Base-by-base conservation (phyloP, 1,284 basidiomycete genomes). In the Cutaneotrichosporon curvatum region DNA sequence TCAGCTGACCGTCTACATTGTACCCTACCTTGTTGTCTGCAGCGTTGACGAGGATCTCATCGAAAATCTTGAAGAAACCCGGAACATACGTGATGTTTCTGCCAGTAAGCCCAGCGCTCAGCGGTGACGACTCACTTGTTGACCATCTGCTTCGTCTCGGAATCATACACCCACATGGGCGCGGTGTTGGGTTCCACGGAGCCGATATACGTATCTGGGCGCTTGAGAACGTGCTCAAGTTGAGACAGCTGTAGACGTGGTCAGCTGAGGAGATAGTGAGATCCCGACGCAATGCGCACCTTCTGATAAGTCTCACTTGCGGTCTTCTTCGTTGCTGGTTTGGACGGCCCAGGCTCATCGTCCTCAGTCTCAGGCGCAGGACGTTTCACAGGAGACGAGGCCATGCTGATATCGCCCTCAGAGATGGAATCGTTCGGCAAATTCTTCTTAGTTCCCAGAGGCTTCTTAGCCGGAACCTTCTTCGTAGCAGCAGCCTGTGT, bases 11-110 rank as follows among this genome's bases (percentile, higher is more conserved):
- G 21, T 38, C 18, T 43, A 14, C 5, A 8, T n/a, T n/a, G n/a
- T n/a, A 7, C 39, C 68, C 30, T 55, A 87, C 94, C 82, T 98
- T 98, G 75, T 98, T 96, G 71, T 99, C 95, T 7, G 95, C 95
- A 16, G 95, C 95, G 68, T 99, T 99, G 61, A 99, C 95, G 6
- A 99, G 78, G 62, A 99, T 99, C 74, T 99, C 95, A 65, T 99
- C 95, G 37, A 98, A 85, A 66, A 98, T 98, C 78, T 99, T 98
- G 81, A 95, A 95, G 72, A 99, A 95, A 55, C 94, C 95, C 0
- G 95, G 95, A 2, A 97, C 92, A 65, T 85, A 98, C 56, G 82
- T 87, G 58, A 91, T 87, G 40, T 91, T 83, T 39, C 78, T 76
- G 34, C 0, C n/a, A 9, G 43, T 21, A 4, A 37, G 42, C n/a